Base-by-base conservation (phyloP, 2,329 filamentous ascomycete genomes). In the Purpureocillium takamizusanense region DNA sequence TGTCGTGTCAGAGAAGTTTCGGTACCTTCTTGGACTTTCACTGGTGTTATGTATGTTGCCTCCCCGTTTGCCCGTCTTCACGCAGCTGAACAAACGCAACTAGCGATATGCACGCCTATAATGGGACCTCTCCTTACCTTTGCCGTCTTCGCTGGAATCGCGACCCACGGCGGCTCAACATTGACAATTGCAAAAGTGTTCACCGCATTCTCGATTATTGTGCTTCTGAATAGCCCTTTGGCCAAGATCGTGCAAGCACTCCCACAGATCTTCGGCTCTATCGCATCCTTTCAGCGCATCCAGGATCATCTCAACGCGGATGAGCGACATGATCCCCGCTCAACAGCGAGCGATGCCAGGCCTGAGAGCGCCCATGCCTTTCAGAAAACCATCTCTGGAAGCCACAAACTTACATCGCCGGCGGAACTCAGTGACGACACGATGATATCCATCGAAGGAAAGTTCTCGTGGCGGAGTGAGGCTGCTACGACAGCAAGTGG, bases 201-300 rank as follows among this genome's bases (percentile, higher is more conserved):
- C 39, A 44, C 49, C 1, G 35, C 47, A 9, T 43, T 39, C 14
- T 47, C 50, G 3, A 36, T 49, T 7, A 40, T 56, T 16, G 44
- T 40, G 4, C 43, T 56, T 13, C 40, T 56, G 11, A 46, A 46
- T 16, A 16, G 35, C 7, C 51, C 51, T 7, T 37, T 56, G 12
- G 37, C 40, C 3, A 40, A 35, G 3, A 37, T 55, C 11, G 38
- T 54, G n/a, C 33, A 42, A 4, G 47, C 50, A 0, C 37, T 56
- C 6, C 50, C 52, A 1, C 23, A 35, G 11, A 44, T 42, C 16
- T 46, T 35, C 36, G 40, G 45, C 7, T 42, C 46, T 1, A 25
- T 49, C 9, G 38, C 48, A 2, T 54, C 50, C 6, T 51, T 53
- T 17, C 43, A 46, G 31, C 44, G 52, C 21, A 53, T 55, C 12